Conservation (phyloP, 331 rosid genomes). For the Prunus yedoensis region DNA sequence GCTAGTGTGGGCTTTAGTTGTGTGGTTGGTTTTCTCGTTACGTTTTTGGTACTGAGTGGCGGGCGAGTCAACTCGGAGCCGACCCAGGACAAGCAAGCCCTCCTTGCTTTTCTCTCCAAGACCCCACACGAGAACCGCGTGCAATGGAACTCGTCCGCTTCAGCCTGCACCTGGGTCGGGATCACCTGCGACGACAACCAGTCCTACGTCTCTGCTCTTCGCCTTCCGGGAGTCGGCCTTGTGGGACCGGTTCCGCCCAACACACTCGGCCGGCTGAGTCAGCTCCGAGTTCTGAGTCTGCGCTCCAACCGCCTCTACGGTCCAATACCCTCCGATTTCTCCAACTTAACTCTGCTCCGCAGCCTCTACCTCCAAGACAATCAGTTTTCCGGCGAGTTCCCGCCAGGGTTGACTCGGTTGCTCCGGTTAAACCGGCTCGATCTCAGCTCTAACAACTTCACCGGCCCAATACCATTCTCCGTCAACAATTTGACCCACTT, state of each 20-base stretch:
- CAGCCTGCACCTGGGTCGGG: conserved; percentile 82
- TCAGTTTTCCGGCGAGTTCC: conserved; percentile 61
- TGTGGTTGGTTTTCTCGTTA: conserved; percentile 9
- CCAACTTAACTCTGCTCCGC: conserved; percentile 60
- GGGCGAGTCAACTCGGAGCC: conserved; percentile 63
- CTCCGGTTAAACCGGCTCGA: conserved; percentile 63
- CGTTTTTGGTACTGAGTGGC: conserved; percentile 19
- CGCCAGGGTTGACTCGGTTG: conserved; percentile 38
- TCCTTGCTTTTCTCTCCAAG: conserved; percentile 57
- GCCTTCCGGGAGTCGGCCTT: conserved; percentile 78
- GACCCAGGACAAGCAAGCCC: conserved; percentile 76
- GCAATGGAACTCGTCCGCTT: conserved; percentile 68
- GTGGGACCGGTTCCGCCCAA: conserved; percentile 67
- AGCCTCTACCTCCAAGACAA: conserved; percentile 73
- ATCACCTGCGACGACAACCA: conserved; percentile 49
- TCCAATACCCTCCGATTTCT: conserved; percentile 72
- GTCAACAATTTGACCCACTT: conserved; percentile 65
- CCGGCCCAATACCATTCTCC: conserved; percentile 64
- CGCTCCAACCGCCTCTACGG: conserved; percentile 78
- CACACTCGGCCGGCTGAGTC: conserved; percentile 56
- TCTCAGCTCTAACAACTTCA: conserved; percentile 65
- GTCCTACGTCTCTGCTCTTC: conserved; percentile 57
- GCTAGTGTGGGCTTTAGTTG: not conserved
- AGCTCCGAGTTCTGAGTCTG: conserved; percentile 80
- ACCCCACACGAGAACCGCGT: conserved; percentile 67